phyloP scores from a whole-genome alignment of 1,139 yeast species.

The Hyphopichia buzzinii region DNA sequence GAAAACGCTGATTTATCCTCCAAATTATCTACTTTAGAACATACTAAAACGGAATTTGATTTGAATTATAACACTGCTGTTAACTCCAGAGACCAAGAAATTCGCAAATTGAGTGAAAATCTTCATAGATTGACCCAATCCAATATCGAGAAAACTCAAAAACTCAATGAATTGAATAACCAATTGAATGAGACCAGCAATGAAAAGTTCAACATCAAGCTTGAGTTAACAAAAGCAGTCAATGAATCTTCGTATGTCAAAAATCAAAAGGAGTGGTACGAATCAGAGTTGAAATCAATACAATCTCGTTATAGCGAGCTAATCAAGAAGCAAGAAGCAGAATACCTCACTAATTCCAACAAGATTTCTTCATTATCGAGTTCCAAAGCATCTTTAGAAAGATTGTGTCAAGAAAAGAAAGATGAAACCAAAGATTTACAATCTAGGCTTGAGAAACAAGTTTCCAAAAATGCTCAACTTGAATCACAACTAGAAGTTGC shows the following conservation, averaged over 20 bases:
- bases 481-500: constrained; percentile 27
- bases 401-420: constrained; percentile 17
- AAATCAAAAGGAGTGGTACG: constrained; percentile 48
- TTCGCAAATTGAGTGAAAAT: constrained; percentile 49
- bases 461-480: constrained; percentile 32
- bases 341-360: constrained; percentile 28
- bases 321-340: constrained; percentile 40
- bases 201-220: constrained; percentile 39
- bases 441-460: constrained; percentile 43
- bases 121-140: constrained; percentile 48
- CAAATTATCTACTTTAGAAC: constrained; percentile 18
- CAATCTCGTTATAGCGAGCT: constrained; percentile 40
- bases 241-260: constrained; percentile 35
- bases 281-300: constrained; percentile 39
- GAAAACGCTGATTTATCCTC: constrained; percentile 23
- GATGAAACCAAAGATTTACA: constrained; percentile 16
- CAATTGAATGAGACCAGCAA: constrained; percentile 36
- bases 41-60: constrained; percentile 5
- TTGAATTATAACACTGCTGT: constrained; percentile 5
- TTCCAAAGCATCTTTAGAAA: constrained; percentile 23
- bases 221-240: constrained; percentile 39
- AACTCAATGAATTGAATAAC: constrained; percentile 34
- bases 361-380: constrained; percentile 27
- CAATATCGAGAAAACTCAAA: constrained; percentile 47
- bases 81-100: constrained; percentile 35